Percentiles rank a stretch among this genome's conserved stretches.
These are phyloP conservation scores for Aspergillus piperis DNA, from an alignment of 2,329 filamentous ascomycete species.

Conservation along the genomic window DNA sequence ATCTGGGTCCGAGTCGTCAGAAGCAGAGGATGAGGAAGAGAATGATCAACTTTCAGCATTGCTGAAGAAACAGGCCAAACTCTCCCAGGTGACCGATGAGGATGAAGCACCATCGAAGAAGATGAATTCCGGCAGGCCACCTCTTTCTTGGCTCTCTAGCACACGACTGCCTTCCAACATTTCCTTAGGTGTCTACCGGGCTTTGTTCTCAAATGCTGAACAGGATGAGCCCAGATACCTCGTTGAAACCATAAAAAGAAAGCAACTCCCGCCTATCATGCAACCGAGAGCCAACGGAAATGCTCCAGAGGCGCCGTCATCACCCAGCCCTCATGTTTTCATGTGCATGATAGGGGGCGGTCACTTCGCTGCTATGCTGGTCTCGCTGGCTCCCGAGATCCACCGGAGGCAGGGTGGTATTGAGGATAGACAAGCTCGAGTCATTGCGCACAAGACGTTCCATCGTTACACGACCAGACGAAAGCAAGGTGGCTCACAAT, in stretches of 20 bases:
- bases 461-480: slow-evolving; percentile 94
- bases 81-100: slow-evolving; percentile 56
- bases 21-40: slow-evolving; percentile 66
- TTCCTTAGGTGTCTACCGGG: slow-evolving; percentile 82
- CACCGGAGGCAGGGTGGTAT: slow-evolving; percentile 68
- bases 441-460: slow-evolving; percentile 95
- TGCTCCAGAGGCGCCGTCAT: slow-evolving; percentile 46
- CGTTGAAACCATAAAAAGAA: slow-evolving; percentile 68
- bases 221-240: slow-evolving; percentile 64
- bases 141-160: slow-evolving; percentile 83
- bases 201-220: slow-evolving; percentile 73
- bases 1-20: slow-evolving; percentile 70
- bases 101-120: slow-evolving; percentile 51
- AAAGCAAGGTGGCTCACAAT: slow-evolving; percentile 95
- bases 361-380: slow-evolving; percentile 95
- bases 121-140: slow-evolving; percentile 65
- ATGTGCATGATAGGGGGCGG: slow-evolving; percentile 98
- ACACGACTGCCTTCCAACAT: slow-evolving; percentile 72
- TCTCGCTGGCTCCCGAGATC: slow-evolving; percentile 79
- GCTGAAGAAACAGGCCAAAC: slow-evolving; percentile 77
- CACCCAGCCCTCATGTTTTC: slow-evolving; percentile 78
- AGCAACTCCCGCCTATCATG: slow-evolving; percentile 70
- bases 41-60: slow-evolving; percentile 67
- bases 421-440: slow-evolving; percentile 80
- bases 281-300: slow-evolving; percentile 39